phyloP scores from a whole-genome alignment of 1,284 basidiomycete species.

The Sanghuangporus baumii region DNA sequence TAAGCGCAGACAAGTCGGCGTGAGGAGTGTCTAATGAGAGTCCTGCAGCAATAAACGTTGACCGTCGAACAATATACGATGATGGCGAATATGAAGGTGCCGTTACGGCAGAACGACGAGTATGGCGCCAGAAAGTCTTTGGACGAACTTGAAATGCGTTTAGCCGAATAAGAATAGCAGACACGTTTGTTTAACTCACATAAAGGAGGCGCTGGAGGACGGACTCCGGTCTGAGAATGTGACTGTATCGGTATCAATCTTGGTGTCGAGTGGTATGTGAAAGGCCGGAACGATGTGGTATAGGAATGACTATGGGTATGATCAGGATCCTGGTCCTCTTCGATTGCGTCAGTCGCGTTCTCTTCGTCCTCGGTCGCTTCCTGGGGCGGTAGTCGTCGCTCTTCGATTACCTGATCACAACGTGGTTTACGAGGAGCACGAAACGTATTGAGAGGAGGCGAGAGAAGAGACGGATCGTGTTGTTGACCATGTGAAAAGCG shows the following conservation, averaged over 20 bases:
- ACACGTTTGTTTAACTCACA: conserved; percentile 38
- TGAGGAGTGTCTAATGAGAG: conserved; percentile 53
- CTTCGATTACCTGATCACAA: conserved; percentile 15
- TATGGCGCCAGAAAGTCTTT: conserved; percentile 68
- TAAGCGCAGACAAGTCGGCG: conserved; percentile 60
- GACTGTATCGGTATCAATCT: not conserved
- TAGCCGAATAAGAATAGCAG: not conserved
- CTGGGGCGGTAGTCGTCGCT: conserved; percentile 20
- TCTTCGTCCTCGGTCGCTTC: conserved; percentile 6
- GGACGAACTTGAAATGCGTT: conserved; percentile 43
- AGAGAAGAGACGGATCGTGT: conserved; percentile 31
- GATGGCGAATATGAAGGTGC: conserved; percentile 62
- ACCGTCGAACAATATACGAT: conserved; percentile 60
- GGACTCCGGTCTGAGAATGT: conserved; percentile 38
- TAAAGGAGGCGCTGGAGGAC: conserved; percentile 54
- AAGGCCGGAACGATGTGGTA: conserved; percentile 24
- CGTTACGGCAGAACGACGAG: conserved; percentile 57
- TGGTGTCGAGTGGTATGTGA: conserved; percentile 14
- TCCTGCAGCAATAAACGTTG: conserved; percentile 69
- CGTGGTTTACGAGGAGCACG: conserved; percentile 21
- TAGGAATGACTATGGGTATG: conserved; percentile 25
- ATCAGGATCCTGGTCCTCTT: conserved; percentile 18
- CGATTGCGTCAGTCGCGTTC: conserved; percentile 4
- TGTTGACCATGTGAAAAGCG: conserved; percentile 1
- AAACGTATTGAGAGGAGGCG: conserved; percentile 40